phyloP scores from a whole-genome alignment of 116 monocot species.

The Papilionanthe hybrid region DNA sequence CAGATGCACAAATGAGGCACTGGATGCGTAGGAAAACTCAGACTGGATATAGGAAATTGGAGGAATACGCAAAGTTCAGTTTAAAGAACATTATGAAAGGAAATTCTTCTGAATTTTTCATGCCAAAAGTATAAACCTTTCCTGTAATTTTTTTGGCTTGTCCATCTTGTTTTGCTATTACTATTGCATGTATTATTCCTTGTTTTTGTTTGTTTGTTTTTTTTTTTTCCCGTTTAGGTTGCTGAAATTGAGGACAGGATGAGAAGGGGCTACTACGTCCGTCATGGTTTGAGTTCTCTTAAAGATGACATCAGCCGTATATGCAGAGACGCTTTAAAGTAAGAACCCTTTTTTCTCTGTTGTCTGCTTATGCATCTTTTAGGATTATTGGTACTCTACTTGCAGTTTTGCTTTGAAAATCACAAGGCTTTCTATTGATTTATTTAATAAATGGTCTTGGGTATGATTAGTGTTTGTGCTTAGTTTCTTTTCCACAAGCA shows the following conservation, averaged over 20 bases:
- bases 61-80: constrained; percentile 57
- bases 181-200: not conserved
- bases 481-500: not conserved
- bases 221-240: constrained; percentile 49
- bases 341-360: constrained; percentile 19
- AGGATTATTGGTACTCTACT: not conserved
- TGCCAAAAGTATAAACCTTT: constrained; percentile 50
- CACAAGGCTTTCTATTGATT: not conserved
- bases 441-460: not conserved
- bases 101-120: constrained; percentile 69
- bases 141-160: not conserved
- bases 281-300: constrained; percentile 74
- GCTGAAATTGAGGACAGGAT: constrained; percentile 84
- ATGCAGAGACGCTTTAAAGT: constrained; percentile 94
- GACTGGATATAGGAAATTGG: constrained; percentile 73
- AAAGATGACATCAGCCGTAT: constrained; percentile 89
- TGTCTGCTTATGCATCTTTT: not conserved
- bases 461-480: not conserved
- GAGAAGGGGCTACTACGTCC: constrained; percentile 82
- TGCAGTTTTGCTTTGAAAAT: not conserved
- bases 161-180: not conserved
- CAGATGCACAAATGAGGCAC: constrained; percentile 82
- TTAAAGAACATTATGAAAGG: constrained; percentile 91
- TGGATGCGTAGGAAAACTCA: constrained; percentile 78
- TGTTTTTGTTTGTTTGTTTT: not conserved